Conservation (phyloP, 2,329 filamentous ascomycete species). For the Boeremia exigua region DNA sequence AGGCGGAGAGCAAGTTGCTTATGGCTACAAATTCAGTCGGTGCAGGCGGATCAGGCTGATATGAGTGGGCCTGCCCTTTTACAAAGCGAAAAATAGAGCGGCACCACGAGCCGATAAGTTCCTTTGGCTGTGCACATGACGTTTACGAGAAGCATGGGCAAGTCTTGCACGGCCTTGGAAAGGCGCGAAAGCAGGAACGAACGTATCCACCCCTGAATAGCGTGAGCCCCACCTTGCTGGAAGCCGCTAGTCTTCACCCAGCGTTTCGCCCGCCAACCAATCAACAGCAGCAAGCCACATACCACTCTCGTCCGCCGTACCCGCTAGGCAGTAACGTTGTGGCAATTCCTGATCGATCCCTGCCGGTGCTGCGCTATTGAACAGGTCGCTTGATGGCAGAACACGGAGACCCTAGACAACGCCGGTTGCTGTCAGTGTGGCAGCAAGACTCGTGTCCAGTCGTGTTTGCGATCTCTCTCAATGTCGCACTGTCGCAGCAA, state of each 20-base stretch:
- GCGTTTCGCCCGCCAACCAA: slow-evolving; percentile 17
- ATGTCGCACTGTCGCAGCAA: slow-evolving; percentile 30
- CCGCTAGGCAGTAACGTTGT: slow-evolving; percentile 30
- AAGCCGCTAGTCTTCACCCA: slow-evolving; percentile 12
- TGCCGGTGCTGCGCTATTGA: slow-evolving; percentile 16
- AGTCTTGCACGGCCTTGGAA: slow-evolving; percentile 37
- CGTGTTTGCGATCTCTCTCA: slow-evolving; percentile 8
- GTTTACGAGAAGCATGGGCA: slow-evolving; percentile 37
- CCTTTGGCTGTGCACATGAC: slow-evolving; percentile 42
- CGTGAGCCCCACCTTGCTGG: slow-evolving; percentile 11
- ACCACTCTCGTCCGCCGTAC: slow-evolving; percentile 7
- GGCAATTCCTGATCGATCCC: slow-evolving; percentile 27
- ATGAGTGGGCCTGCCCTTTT: slow-evolving; percentile 36
- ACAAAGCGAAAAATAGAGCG: slow-evolving; percentile 37
- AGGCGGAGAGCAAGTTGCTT: slow-evolving; percentile 20
- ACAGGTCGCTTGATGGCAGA: slow-evolving; percentile 15
- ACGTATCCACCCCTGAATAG: slow-evolving; percentile 15
- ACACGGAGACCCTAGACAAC: slow-evolving; percentile 5
- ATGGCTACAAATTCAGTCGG: slow-evolving; percentile 9
- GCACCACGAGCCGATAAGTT: slow-evolving; percentile 22
- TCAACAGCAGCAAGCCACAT: slow-evolving; percentile 9
- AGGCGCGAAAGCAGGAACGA: slow-evolving; percentile 19
- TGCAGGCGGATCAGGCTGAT: slow-evolving; percentile 28
- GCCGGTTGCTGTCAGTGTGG: background rate
- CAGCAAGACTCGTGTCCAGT: slow-evolving; percentile 3